Evolutionary conservation across 345 rosid species (phyloP).

Genomic region (Salix arbutifolia): DNA sequence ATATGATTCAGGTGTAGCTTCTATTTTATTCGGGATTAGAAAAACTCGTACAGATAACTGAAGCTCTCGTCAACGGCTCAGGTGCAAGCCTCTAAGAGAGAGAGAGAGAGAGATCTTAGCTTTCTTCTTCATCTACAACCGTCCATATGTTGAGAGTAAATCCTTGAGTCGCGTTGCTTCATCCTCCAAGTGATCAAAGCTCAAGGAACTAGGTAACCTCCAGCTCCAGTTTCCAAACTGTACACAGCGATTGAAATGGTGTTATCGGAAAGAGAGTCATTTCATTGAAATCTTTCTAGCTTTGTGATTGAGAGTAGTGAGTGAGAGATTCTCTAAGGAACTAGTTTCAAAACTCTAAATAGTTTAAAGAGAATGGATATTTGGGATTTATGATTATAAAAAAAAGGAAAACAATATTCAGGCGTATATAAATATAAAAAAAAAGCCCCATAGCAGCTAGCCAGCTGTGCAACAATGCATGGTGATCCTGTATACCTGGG

Average conservation of each 20-base stretch:
- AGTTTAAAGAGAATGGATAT: too few relatives aligned
- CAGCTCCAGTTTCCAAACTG: conserved; percentile 92
- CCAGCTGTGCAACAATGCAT: neutral
- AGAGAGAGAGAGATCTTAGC: conserved; percentile 4
- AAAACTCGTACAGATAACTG: neutral
- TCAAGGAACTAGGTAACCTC: conserved; percentile 66
- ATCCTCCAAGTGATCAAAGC: conserved; percentile 54
- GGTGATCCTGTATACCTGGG: conserved; percentile 44
- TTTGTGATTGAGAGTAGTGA: neutral
- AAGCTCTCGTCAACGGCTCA: neutral
- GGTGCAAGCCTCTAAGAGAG: neutral
- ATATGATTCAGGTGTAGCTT: neutral
- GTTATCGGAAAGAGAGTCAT: neutral
- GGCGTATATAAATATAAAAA: neutral
- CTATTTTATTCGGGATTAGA: neutral
- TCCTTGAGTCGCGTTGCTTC: conserved; percentile 52
- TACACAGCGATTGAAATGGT: conserved; percentile 2
- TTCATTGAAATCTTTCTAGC: neutral
- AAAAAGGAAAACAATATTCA: neutral
- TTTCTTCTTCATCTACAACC: conserved; percentile 30
- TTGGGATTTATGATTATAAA: too few relatives aligned
- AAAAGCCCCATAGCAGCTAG: neutral
- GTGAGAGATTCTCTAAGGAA: neutral
- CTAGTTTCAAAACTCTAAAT: too few relatives aligned
- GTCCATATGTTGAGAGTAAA: conserved; percentile 59